Conservation (phyloP, 2,329 filamentous ascomycete genomes). For the Hypoxylon sp. region DNA sequence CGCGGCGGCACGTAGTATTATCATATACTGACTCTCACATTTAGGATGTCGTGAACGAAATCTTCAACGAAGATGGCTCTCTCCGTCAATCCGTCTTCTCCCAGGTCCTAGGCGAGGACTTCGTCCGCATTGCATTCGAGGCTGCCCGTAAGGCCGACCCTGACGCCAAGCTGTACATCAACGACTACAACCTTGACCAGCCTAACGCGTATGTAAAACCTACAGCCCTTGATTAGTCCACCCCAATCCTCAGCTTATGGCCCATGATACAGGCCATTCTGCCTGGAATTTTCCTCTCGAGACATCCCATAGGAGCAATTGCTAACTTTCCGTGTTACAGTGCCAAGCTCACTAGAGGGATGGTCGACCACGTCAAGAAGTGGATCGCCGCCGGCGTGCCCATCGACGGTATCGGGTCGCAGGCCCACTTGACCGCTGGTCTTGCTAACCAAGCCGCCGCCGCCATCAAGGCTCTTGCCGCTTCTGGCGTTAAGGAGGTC, state of each 20-base stretch:
- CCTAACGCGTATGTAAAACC: constrained; percentile 59
- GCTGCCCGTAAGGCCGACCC: constrained; percentile 78
- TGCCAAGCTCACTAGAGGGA: constrained; percentile 68
- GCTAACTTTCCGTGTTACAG: constrained; percentile 21
- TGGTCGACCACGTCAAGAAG: constrained; percentile 71
- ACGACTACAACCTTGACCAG: constrained; percentile 79
- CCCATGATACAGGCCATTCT: too few species aligned
- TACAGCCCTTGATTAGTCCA: neutral
- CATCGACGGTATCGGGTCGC: constrained; percentile 72
- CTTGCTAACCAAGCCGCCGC: constrained; percentile 58
- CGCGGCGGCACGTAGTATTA: constrained; percentile 42
- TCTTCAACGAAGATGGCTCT: constrained; percentile 73
- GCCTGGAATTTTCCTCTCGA: too few species aligned
- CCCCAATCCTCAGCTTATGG: too few species aligned
- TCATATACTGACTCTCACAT: constrained; percentile 58
- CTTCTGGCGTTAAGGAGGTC: constrained; percentile 63
- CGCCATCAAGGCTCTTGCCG: constrained; percentile 64
- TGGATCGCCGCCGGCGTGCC: constrained; percentile 74
- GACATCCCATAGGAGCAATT: neutral
- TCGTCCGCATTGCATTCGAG: constrained; percentile 78
- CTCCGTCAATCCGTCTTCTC: constrained; percentile 75
- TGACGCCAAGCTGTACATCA: constrained; percentile 79
- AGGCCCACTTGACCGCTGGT: constrained; percentile 64
- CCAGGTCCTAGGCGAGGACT: constrained; percentile 77
- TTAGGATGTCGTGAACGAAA: constrained; percentile 75